phyloP scores from a whole-genome alignment of 2,329 filamentous ascomycete species.

The Trematosphaeria pertusa region DNA sequence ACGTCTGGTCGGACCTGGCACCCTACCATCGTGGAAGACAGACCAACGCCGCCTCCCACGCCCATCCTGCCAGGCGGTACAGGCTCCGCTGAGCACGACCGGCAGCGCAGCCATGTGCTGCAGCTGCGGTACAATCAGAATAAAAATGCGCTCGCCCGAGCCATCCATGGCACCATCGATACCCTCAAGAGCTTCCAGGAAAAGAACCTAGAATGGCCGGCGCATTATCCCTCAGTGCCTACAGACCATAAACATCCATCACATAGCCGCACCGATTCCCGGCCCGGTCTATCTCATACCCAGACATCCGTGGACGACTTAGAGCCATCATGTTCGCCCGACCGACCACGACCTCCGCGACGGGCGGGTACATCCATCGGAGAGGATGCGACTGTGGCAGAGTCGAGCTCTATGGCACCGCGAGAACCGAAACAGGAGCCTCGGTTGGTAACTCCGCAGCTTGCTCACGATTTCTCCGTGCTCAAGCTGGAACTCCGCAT shows the following conservation, averaged over 20 bases:
- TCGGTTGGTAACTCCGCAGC: conserved; percentile 86
- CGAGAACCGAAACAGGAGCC: conserved; percentile 71
- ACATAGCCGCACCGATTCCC: conserved; percentile 56
- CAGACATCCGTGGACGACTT: conserved; percentile 65
- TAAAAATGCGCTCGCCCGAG: conserved; percentile 81
- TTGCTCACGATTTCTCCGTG: conserved; percentile 94
- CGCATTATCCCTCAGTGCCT: conserved; percentile 89
- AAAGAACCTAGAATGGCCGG: conserved; percentile 91
- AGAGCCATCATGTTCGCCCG: conserved; percentile 47
- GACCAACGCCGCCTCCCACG: conserved; percentile 63
- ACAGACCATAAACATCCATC: conserved; percentile 49
- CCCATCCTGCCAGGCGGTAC: conserved; percentile 57
- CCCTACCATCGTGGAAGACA: conserved; percentile 63
- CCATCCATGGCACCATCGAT: conserved; percentile 86
- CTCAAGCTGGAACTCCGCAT: conserved; percentile 94
- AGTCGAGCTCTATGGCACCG: conserved; percentile 77
- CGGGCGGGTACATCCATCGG: conserved; percentile 77
- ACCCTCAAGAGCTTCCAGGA: conserved; percentile 82
- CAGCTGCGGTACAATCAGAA: conserved; percentile 97
- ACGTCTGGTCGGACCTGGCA: conserved; percentile 62
- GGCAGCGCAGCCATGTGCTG: conserved; percentile 79
- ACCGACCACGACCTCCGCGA: conserved; percentile 62
- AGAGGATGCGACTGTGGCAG: conserved; percentile 63
- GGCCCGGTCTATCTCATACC: conserved; percentile 69
- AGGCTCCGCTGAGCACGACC: conserved; percentile 66